Percentiles rank a stretch among this genome's conserved stretches.
These are phyloP conservation scores for Halophytophthora polymorphica DNA, from an alignment of 352 stramenopile genomes.

Conservation along the genomic window DNA sequence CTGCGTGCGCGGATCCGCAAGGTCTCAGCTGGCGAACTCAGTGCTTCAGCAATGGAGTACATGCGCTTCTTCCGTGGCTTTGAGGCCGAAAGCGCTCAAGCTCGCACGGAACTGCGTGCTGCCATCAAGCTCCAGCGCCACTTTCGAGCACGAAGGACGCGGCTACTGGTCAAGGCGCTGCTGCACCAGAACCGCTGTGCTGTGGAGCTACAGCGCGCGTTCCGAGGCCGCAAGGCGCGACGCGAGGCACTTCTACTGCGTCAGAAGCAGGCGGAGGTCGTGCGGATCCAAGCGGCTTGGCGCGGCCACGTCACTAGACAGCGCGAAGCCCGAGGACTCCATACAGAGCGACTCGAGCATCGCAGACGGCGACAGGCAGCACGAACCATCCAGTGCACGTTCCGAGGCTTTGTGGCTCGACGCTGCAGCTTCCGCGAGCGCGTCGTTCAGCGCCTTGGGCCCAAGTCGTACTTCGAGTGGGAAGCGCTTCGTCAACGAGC, in stretches of 20 bases:
- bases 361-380: slow-evolving; percentile 25
- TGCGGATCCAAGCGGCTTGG: slow-evolving; percentile 52
- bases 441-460: slow-evolving; percentile 45
- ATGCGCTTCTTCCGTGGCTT: slow-evolving; percentile 69
- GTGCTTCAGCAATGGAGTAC: slow-evolving; percentile 65
- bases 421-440: slow-evolving; percentile 37
- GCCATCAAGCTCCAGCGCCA: slow-evolving; percentile 63
- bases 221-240: slow-evolving; percentile 52
- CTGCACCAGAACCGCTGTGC: slow-evolving; percentile 58
- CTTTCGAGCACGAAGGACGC: slow-evolving; percentile 47
- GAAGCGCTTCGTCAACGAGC: slow-evolving; percentile 35
- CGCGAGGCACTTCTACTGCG: slow-evolving; percentile 29
- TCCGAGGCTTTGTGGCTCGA: slow-evolving; percentile 48
- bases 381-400: slow-evolving; percentile 48
- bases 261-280: slow-evolving; percentile 31
- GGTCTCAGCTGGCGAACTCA: slow-evolving; percentile 33
- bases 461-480: slow-evolving; percentile 62
- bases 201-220: slow-evolving; percentile 61
- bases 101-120: slow-evolving; percentile 40
- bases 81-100: slow-evolving; percentile 53
- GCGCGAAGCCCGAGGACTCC: slow-evolving; percentile 23
- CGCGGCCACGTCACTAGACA: slow-evolving; percentile 34
- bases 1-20: slow-evolving; percentile 58
- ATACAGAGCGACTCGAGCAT: slow-evolving; percentile 21
- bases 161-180: slow-evolving; percentile 36